Conservation (phyloP, 176 grass and related monocot species). For the Hsuehochloa calcarea region DNA sequence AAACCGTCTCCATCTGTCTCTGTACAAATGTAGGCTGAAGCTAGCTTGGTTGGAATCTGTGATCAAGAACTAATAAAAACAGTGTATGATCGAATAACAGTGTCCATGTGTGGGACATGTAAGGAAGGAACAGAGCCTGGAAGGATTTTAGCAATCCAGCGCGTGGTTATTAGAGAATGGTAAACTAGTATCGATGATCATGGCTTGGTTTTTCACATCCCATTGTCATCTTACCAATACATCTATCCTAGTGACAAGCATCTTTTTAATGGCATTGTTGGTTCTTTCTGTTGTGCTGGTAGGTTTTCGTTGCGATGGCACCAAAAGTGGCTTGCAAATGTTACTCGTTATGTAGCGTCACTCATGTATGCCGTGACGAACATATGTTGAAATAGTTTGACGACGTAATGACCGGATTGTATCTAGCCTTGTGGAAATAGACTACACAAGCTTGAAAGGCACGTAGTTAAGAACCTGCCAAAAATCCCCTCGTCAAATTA, state of each 20-base stretch:
- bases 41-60: slow-evolving; percentile 15
- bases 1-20: neutral
- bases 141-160: neutral
- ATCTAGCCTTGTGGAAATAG: neutral
- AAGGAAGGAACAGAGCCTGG: neutral
- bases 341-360: neutral
- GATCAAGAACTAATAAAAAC: neutral
- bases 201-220: neutral
- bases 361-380: neutral
- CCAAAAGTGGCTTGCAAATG: neutral
- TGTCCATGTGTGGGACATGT: neutral
- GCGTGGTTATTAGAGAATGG: neutral
- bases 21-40: neutral
- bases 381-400: neutral
- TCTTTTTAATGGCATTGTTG: neutral
- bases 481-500: neutral
- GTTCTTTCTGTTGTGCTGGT: neutral
- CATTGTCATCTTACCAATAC: neutral
- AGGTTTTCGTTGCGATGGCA: neutral
- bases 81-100: slow-evolving; percentile 12
- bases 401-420: neutral
- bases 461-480: neutral
- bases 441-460: neutral
- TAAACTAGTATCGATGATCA: neutral
- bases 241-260: neutral